These are phyloP conservation scores for Ogataea hybrid DNA, from an alignment of 1,139 yeast species.

Conservation along the genomic window DNA sequence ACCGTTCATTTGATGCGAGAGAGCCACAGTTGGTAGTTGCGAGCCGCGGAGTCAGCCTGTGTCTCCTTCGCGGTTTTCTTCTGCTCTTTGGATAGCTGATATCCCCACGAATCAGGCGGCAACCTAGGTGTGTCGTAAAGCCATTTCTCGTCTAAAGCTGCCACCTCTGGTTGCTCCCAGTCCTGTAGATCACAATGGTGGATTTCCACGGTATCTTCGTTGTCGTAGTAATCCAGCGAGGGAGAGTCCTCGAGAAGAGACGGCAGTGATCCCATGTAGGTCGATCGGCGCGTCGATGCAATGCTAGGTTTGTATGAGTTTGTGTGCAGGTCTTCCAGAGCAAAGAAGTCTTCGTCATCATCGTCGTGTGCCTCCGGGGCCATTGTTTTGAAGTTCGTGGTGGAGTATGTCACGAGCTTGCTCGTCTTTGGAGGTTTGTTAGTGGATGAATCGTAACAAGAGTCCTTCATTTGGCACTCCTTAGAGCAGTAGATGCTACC, in stretches of 20 bases:
- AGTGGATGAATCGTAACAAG: conserved; percentile 6
- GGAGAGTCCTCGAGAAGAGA: conserved; percentile 21
- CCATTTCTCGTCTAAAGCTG: conserved; percentile 12
- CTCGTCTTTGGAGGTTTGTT: conserved; percentile 7
- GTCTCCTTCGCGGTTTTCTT: conserved; percentile 3
- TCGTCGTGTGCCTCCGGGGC: not conserved
- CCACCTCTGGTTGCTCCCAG: conserved; percentile 7
- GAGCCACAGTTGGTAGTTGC: conserved; percentile 16
- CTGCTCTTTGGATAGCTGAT: conserved; percentile 15
- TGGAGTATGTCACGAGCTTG: conserved; percentile 20
- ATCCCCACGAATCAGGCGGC: conserved; percentile 14
- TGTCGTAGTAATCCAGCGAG: conserved; percentile 14
- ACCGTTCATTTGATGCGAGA: conserved; percentile 9
- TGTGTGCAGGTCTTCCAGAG: conserved; percentile 21
- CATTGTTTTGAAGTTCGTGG: conserved; percentile 6
- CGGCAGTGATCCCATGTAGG: conserved; percentile 18
- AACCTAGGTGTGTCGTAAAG: conserved; percentile 18
- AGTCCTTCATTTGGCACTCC: conserved; percentile 21
- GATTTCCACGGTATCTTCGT: conserved; percentile 14
- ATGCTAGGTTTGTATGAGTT: conserved; percentile 10
- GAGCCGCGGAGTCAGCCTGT: conserved; percentile 11
- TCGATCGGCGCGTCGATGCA: conserved; percentile 13
- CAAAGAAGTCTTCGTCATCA: conserved; percentile 20
- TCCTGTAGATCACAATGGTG: conserved; percentile 11
- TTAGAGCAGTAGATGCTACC: conserved; percentile 21